Evolutionary conservation across 2,329 filamentous ascomycete genomes (phyloP).

Genomic region (Scedosporium apiospermum): DNA sequence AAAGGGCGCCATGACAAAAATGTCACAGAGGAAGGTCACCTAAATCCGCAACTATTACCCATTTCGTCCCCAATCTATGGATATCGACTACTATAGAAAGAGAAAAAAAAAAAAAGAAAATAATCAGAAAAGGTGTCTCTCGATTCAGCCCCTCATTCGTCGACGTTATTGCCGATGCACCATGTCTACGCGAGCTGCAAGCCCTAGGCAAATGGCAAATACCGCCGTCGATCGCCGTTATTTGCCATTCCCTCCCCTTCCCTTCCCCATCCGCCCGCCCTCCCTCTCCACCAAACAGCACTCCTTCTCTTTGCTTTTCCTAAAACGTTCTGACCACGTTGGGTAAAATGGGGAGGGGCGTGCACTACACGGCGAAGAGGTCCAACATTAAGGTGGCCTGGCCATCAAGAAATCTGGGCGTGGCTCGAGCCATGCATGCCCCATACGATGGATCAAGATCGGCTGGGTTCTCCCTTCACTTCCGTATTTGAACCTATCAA

Average conservation of each 20-base stretch:
- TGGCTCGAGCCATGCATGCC: not conserved
- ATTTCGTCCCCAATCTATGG: no score
- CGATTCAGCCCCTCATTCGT: no score
- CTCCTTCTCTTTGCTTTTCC: not conserved
- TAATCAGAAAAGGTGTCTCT: no score
- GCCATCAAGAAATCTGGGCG: not conserved
- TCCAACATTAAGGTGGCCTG: no score
- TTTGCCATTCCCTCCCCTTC: not conserved
- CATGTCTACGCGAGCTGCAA: not conserved
- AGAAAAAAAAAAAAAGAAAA: no score
- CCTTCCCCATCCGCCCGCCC: not conserved
- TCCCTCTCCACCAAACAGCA: not conserved
- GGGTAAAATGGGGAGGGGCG: not conserved
- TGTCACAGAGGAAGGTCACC: no score
- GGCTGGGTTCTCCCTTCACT: not conserved
- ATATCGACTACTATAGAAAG: no score
- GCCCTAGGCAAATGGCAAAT: not conserved
- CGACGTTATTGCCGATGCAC: no score
- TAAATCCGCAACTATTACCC: no score
- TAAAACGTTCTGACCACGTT: not conserved
- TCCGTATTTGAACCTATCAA: not conserved
- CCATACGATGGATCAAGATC: not conserved
- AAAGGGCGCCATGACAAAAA: no score
- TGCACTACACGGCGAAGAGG: not conserved
- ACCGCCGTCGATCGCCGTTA: not conserved